Conservation (phyloP, 1,284 basidiomycete species). For the Tranzscheliella williamsii region DNA sequence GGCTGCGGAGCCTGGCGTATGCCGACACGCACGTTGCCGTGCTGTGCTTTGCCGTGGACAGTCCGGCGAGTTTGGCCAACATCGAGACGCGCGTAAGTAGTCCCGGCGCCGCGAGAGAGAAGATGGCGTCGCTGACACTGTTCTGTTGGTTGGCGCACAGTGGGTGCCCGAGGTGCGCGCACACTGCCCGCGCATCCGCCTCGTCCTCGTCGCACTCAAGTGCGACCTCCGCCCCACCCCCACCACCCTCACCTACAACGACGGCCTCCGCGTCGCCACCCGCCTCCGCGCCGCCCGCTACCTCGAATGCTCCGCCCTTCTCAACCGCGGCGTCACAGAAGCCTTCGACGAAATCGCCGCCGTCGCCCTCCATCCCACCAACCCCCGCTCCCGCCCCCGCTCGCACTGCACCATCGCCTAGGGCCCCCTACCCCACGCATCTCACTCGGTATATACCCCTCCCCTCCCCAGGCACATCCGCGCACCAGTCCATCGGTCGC, state of each 20-base stretch:
- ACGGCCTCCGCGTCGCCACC: conserved; percentile 61
- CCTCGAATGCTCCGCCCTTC: conserved; percentile 87
- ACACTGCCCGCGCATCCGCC: conserved; percentile 90
- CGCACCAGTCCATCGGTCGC: too few species aligned
- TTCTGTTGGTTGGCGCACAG: too few species aligned
- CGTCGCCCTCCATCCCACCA: conserved; percentile 11
- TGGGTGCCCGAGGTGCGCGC: conserved; percentile 84
- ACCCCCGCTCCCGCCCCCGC: too few species aligned
- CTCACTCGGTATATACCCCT: too few species aligned
- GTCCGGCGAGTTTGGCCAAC: conserved; percentile 83
- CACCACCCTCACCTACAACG: conserved; percentile 79
- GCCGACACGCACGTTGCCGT: conserved; percentile 81
- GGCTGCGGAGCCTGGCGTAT: conserved; percentile 84
- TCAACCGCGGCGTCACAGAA: conserved; percentile 88
- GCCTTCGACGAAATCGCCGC: conserved; percentile 67
- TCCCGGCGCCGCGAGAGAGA: too few species aligned
- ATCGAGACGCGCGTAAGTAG: conserved; percentile 74
- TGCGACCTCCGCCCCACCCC: conserved; percentile 86
- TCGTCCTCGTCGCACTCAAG: conserved; percentile 71
- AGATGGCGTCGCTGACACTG: too few species aligned
- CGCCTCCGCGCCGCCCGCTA: conserved; percentile 28
- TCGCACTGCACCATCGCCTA: conserved; percentile 11
- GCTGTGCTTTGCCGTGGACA: conserved; percentile 26
- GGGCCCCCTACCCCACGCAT: too few species aligned
- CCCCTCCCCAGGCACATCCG: too few species aligned